Percentiles rank a stretch among this genome's conserved stretches.
Evolutionary conservation across 2,329 filamentous ascomycete species (phyloP).

Genomic region (Magnaporthales sp.): DNA sequence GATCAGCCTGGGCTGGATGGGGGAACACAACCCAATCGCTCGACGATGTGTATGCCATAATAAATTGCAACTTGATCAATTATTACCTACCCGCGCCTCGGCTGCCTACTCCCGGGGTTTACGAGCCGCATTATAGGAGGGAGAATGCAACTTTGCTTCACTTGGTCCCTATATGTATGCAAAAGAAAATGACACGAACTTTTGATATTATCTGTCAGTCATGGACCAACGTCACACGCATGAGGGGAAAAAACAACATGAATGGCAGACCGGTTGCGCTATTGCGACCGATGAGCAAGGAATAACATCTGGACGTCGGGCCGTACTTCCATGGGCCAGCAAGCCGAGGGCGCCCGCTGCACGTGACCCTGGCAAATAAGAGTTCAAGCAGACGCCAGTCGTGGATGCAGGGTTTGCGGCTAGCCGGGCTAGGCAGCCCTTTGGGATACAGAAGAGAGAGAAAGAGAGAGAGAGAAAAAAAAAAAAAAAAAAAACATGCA

Average conservation of each 20-base stretch:
- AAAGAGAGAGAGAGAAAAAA: not conserved
- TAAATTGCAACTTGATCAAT: not conserved
- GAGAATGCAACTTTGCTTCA: not conserved
- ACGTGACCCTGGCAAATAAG: not conserved
- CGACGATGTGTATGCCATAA: not conserved
- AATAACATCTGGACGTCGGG: slow-evolving; percentile 4
- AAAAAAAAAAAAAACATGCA: not conserved
- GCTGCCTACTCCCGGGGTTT: not conserved
- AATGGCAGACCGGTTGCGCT: not conserved
- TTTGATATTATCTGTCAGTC: not conserved
- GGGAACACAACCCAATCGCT: not conserved
- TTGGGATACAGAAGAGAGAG: not conserved
- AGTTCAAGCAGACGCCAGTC: not conserved
- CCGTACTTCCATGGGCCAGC: slow-evolving; percentile 2
- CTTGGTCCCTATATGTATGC: not conserved
- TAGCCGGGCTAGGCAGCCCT: not conserved
- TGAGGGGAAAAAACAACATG: not conserved
- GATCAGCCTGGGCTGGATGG: not conserved
- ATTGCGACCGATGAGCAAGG: not conserved
- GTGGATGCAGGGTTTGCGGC: slow-evolving; percentile 1
- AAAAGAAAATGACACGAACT: not conserved
- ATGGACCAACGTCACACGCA: not conserved
- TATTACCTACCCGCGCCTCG: not conserved
- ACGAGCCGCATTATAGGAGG: not conserved
- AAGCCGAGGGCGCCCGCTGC: not conserved